These are phyloP conservation scores for Saxophila tyrrhenica DNA, from an alignment of 495 filamentous ascomycete genomes.

Conservation along the genomic window DNA sequence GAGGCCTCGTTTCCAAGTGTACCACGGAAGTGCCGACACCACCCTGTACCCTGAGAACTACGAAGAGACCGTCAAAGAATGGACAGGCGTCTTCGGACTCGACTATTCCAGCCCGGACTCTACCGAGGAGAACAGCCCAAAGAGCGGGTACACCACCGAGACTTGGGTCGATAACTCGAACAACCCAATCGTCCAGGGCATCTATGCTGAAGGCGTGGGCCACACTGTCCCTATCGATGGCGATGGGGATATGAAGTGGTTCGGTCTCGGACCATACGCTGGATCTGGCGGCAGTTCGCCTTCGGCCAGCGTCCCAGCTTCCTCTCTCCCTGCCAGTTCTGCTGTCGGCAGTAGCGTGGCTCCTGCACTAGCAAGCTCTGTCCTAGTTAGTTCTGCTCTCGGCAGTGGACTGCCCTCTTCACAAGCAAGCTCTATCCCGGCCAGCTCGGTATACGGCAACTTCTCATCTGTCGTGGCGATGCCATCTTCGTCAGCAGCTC, in stretches of 20 bases:
- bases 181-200: slow-evolving; percentile 14
- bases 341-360: not conserved
- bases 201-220: slow-evolving; percentile 14
- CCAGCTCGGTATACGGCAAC: not conserved
- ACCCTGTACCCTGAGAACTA: slow-evolving; percentile 41
- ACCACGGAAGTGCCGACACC: slow-evolving; percentile 41
- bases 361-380: not conserved
- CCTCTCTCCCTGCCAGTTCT: not conserved
- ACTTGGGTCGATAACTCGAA: slow-evolving; percentile 14
- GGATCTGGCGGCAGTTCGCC: not conserved
- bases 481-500: not conserved
- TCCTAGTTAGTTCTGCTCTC: not conserved
- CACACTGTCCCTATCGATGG: slow-evolving; percentile 18
- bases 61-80: slow-evolving; percentile 46
- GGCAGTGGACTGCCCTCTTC: no score
- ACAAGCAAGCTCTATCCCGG: not conserved
- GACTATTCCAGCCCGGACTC: slow-evolving; percentile 19
- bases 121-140: slow-evolving; percentile 31
- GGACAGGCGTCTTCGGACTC: slow-evolving; percentile 40
- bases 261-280: slow-evolving; percentile 14
- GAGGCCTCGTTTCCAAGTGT: slow-evolving; percentile 46
- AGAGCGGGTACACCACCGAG: slow-evolving; percentile 27
- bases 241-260: slow-evolving; percentile 16
- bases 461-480: not conserved
- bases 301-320: not conserved